phyloP scores from a whole-genome alignment of 2,329 filamentous ascomycete genomes.

The Penicillium paneum region DNA sequence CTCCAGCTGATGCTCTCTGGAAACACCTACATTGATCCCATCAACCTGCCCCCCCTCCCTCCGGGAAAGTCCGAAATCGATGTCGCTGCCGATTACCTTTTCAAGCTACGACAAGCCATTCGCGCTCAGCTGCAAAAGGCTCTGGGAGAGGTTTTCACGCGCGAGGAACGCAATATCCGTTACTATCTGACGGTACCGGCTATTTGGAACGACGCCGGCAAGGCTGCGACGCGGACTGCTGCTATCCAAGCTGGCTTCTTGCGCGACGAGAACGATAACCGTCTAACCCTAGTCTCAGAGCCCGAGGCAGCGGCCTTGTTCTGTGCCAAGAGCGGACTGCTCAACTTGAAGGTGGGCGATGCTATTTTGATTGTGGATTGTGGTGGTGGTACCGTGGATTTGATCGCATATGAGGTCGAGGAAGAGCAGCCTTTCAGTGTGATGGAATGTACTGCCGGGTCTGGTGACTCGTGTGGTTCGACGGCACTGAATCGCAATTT shows the following conservation, averaged over 20 bases:
- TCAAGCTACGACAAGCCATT: constrained; percentile 97
- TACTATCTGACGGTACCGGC: constrained; percentile 99
- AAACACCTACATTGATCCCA: constrained; percentile 98
- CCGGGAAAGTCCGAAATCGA: constrained; percentile 98
- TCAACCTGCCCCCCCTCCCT: constrained; percentile 94
- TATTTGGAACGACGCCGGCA: constrained; percentile 98
- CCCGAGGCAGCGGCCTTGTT: constrained; percentile 96
- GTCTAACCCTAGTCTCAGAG: constrained; percentile 89
- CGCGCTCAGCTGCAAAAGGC: constrained; percentile 93
- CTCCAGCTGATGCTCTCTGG: constrained; percentile 97
- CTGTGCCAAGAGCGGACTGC: constrained; percentile 91
- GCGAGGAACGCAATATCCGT: constrained; percentile 95
- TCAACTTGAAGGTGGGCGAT: constrained; percentile 97
- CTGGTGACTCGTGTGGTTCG: constrained; percentile 96
- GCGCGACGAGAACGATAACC: constrained; percentile 95
- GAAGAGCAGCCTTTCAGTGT: constrained; percentile 97
- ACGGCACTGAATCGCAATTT: constrained; percentile 97
- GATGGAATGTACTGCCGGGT: constrained; percentile 93
- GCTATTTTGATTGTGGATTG: constrained; percentile 98
- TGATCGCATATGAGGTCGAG: constrained; percentile 98
- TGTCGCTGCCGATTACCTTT: constrained; percentile 97
- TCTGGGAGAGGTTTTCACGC: constrained; percentile 92
- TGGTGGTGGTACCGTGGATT: constrained; percentile 95
- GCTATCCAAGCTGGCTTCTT: constrained; percentile 97
- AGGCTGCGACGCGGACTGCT: constrained; percentile 90